A percentile compares a stretch with the other conserved stretches of the same genome.
phyloP scores from a whole-genome alignment of 768 basidiomycete species.

The Gautieria morchelliformis region DNA sequence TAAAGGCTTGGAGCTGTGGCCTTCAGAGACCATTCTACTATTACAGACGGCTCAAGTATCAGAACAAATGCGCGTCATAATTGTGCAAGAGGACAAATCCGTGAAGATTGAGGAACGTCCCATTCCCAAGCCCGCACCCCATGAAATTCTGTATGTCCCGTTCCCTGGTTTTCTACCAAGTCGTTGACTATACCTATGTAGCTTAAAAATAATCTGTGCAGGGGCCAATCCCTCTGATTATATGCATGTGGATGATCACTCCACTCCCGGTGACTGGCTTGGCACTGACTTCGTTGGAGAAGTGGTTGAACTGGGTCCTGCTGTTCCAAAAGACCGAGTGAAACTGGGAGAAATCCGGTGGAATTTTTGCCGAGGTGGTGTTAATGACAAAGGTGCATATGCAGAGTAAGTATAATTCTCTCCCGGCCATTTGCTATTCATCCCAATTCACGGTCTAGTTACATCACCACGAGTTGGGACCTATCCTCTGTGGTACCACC shows the following conservation, averaged over 20 bases:
- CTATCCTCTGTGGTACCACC: neutral
- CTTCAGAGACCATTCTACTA: neutral
- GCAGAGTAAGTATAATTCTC: neutral
- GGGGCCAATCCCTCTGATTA: neutral
- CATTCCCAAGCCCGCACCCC: neutral
- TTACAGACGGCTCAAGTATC: neutral
- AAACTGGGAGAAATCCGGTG: constrained; percentile 3
- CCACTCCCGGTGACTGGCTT: neutral
- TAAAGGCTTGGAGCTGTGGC: no score
- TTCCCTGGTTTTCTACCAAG: neutral
- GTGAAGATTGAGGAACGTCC: constrained; percentile 1
- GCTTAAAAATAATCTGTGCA: neutral
- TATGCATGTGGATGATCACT: neutral
- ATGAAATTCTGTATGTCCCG: constrained; percentile 4
- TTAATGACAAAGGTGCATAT: neutral
- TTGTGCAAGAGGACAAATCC: constrained; percentile 3
- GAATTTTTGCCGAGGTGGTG: neutral
- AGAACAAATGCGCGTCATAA: neutral
- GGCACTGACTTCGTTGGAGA: constrained; percentile 2
- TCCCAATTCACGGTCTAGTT: neutral
- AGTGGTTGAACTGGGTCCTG: constrained; percentile 1
- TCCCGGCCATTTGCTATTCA: neutral
- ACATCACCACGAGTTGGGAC: neutral
- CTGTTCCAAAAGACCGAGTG: neutral
- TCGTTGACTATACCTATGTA: neutral